Conservation (phyloP, 1,139 yeast species). For the Yamadazyma sp. region DNA sequence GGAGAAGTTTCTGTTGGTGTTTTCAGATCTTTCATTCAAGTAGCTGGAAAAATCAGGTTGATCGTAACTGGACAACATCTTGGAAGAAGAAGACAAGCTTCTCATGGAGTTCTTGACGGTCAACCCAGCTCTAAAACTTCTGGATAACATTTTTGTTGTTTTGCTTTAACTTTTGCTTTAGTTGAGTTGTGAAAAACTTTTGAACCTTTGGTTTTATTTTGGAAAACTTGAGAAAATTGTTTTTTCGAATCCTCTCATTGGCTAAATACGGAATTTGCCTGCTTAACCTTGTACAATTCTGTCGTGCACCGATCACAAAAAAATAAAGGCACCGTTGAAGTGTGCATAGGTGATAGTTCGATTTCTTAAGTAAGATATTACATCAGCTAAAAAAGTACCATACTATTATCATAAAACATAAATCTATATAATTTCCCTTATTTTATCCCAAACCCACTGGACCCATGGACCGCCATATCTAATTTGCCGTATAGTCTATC, state of each 20-base stretch:
- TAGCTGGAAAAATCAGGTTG: slow-evolving; percentile 90
- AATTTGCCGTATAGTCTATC: slow-evolving; percentile 59
- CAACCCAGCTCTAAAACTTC: slow-evolving; percentile 49
- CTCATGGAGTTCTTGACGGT: slow-evolving; percentile 24
- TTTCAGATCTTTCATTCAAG: slow-evolving; percentile 71
- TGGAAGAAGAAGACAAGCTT: slow-evolving; percentile 46
- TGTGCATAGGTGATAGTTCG: too few relatives aligned
- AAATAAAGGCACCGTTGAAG: too few relatives aligned
- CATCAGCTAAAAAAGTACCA: background rate
- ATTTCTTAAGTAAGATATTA: background rate
- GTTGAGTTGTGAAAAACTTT: slow-evolving; percentile 10
- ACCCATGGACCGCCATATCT: slow-evolving; percentile 65
- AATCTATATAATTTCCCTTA: slow-evolving; percentile 24
- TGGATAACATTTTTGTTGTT: slow-evolving; percentile 12
- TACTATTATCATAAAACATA: too few relatives aligned
- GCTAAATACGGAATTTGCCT: slow-evolving; percentile 3
- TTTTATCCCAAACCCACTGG: slow-evolving; percentile 84
- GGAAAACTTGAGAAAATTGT: slow-evolving; percentile 15
- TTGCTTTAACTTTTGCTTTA: slow-evolving; percentile 2
- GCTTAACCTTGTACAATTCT: too few relatives aligned
- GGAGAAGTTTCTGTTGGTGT: slow-evolving; percentile 79
- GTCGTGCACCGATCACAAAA: too few relatives aligned
- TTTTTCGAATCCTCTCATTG: slow-evolving; percentile 16
- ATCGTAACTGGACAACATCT: slow-evolving; percentile 72
- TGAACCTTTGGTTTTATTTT: slow-evolving; percentile 8